Base-by-base conservation (phyloP, 2,329 filamentous ascomycete species). In the Basipetospora chlamydospora region DNA sequence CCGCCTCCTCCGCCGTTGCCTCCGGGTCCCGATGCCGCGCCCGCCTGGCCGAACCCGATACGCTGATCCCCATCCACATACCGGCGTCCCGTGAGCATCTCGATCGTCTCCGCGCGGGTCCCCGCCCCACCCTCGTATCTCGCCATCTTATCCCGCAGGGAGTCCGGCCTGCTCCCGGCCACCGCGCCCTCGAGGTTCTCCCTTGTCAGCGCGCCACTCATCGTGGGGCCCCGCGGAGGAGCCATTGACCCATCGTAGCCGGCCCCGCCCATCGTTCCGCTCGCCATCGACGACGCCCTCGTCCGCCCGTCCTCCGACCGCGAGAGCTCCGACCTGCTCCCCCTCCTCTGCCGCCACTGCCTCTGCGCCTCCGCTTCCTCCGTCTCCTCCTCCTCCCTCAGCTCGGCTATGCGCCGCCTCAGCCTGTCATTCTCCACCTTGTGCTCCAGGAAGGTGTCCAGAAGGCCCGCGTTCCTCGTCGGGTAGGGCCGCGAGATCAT, bases 401-500 rank as follows among this genome's bases (percentile, higher is more conserved):
- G 64, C 57, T 92, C 85, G 13, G 80, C 77, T 42, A 96, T 93
- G 29, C 84, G 76, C 47, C 84, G 80, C 49, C 75, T 77, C 33
- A 96, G 59, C 4, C 87, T 74, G 60, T 94, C 86, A 49, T 95
- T 94, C 55, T 95, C 88, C 38, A 94, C 88, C 58, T 95, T 95
- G 61, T 95, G 87, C 54, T 96, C 88, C 20, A 96, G 66, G 49
- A 95, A 95, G 0, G 86, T 92, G 58, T 96, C 87, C 15, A 95
- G 66, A 9, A 95, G 66, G 3, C 73, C 73, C 1, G 85, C 79
- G 51, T 88, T 93, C 58, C 82, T 87, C 21, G 82, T 92, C 5
- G 85, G 86, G 54, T 95, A 94, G 2, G 83, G 83, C 15, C 87
- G 73, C 7, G 84, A 77, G 77, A 93, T 88, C 66, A 96, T 82